These are phyloP conservation scores for Pleurotus platypus DNA, from an alignment of 768 basidiomycete species.

Conservation along the genomic window DNA sequence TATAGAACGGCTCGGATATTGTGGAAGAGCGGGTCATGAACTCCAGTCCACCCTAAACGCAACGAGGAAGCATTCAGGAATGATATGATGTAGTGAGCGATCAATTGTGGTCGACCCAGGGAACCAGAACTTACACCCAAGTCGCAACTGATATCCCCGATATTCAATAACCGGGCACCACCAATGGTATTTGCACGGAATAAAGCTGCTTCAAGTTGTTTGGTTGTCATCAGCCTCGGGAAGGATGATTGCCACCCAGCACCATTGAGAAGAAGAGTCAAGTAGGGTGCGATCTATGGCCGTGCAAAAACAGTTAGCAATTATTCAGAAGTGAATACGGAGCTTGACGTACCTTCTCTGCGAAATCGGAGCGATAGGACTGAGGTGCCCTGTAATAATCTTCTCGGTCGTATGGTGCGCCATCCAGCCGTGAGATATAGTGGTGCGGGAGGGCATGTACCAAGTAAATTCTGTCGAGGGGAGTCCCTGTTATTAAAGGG, in stretches of 20 bases:
- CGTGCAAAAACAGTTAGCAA: neutral
- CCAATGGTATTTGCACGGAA: conserved; percentile 45
- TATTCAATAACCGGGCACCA: conserved; percentile 57
- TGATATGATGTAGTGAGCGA: neutral
- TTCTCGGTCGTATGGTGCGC: conserved; percentile 51
- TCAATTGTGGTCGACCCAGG: neutral
- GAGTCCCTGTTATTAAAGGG: too few species aligned
- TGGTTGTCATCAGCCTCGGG: conserved; percentile 75
- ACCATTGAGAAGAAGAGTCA: conserved; percentile 84
- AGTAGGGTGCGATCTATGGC: conserved; percentile 76
- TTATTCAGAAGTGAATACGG: neutral
- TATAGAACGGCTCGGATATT: conserved; percentile 72
- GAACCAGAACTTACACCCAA: conserved; percentile 47
- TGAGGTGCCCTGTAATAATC: conserved; percentile 76
- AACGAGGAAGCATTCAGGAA: too few species aligned
- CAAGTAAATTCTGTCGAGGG: conserved; percentile 52
- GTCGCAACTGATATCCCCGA: conserved; percentile 91
- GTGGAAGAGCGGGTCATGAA: conserved; percentile 79
- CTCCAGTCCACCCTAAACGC: conserved; percentile 71
- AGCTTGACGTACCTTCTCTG: conserved; percentile 46
- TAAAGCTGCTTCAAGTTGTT: conserved; percentile 52
- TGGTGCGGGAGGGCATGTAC: conserved; percentile 67
- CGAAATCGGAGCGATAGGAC: conserved; percentile 64
- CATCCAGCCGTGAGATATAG: conserved; percentile 63
- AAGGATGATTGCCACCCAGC: conserved; percentile 78